These are phyloP conservation scores for Ensete ventricosum DNA, from an alignment of 176 grass and related monocot species.

Conservation along the genomic window DNA sequence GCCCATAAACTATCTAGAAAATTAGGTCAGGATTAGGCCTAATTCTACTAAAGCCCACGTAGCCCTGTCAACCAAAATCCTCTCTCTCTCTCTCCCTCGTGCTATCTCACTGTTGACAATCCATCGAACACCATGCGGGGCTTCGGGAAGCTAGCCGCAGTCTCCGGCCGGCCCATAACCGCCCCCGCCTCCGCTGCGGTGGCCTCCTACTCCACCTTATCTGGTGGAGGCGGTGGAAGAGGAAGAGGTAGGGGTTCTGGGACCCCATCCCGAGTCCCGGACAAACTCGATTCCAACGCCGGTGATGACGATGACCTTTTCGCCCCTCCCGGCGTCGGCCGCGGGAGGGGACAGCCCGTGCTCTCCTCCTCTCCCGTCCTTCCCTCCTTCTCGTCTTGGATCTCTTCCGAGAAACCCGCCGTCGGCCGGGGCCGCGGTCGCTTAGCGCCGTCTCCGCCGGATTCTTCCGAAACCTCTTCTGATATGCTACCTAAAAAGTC, in stretches of 20 bases:
- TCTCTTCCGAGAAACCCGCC: background rate
- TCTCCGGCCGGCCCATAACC: background rate
- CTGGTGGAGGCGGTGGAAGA: background rate
- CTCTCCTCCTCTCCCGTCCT: constrained; percentile 21
- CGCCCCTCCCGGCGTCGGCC: constrained; percentile 8
- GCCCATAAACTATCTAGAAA: no score
- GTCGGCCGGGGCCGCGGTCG: constrained; percentile 1
- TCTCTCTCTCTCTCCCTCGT: no score
- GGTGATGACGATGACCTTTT: background rate
- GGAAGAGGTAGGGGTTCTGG: constrained; percentile 1
- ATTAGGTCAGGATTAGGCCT: no score
- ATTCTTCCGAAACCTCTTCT: background rate
- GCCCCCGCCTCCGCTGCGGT: no score
- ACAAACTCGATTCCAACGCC: constrained; percentile 2
- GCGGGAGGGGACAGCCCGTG: constrained; percentile 3
- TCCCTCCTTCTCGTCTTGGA: constrained; percentile 24
- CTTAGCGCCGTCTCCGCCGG: background rate
- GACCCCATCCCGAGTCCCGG: background rate
- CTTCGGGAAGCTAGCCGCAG: background rate
- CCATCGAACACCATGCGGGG: background rate
- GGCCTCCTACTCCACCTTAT: constrained; percentile 2
- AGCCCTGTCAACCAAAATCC: no score
- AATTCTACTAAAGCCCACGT: no score
- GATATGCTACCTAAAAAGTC: constrained; percentile 11
- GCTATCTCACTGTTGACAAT: no score